Conservation (phyloP, 2,329 filamentous ascomycete species). For the Botrytis fragariae region DNA sequence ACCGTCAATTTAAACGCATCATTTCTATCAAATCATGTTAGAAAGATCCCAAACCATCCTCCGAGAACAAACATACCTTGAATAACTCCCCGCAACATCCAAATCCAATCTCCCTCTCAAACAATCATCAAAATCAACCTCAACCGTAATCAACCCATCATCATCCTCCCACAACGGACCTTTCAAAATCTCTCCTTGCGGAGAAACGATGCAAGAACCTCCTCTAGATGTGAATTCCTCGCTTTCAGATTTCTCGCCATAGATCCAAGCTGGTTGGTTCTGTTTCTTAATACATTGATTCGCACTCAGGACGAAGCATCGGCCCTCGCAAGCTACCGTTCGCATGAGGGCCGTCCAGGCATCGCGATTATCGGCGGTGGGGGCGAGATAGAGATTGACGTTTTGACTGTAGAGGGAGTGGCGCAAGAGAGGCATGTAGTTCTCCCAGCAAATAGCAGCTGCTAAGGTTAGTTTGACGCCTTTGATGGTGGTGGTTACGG, state of each 20-base stretch:
- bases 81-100: neutral
- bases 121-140: neutral
- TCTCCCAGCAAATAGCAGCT: neutral
- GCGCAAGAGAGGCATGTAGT: neutral
- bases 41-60: neutral
- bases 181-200: neutral
- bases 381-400: neutral
- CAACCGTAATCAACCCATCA: neutral
- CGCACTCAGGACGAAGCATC: neutral
- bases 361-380: neutral
- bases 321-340: neutral
- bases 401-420: neutral
- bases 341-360: neutral
- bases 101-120: neutral
- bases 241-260: neutral
- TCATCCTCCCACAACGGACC: neutral
- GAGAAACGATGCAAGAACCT: neutral
- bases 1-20: neutral
- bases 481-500: neutral
- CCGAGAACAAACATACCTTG: neutral
- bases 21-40: neutral
- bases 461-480: neutral
- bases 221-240: neutral
- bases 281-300: neutral
- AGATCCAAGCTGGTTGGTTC: neutral